Conservation (phyloP, 768 basidiomycete species). For the Wakefieldia striispora region DNA sequence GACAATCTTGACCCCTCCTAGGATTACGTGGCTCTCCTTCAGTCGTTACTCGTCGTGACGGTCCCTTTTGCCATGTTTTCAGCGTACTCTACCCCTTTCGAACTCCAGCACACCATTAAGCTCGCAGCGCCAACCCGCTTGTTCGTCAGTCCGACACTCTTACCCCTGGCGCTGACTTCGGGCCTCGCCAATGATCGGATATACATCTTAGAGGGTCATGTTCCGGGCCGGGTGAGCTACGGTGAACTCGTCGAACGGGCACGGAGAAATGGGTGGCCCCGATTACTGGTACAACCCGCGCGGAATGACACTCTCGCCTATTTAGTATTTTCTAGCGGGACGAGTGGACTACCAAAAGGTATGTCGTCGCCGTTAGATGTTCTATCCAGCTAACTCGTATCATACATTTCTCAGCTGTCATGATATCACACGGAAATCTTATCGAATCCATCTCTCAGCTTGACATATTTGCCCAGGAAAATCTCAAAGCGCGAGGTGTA, state of each 20-base stretch:
- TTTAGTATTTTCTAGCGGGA: slow-evolving; percentile 75
- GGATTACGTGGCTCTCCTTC: slow-evolving; percentile 55
- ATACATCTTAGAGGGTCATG: slow-evolving; percentile 46
- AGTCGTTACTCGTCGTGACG: slow-evolving; percentile 46
- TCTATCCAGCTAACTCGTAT: neutral
- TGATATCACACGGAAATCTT: slow-evolving; percentile 70
- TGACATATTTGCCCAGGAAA: slow-evolving; percentile 29
- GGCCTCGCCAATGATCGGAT: slow-evolving; percentile 42
- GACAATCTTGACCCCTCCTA: slow-evolving; percentile 19
- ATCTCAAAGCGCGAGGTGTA: slow-evolving; percentile 39
- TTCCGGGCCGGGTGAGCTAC: slow-evolving; percentile 42
- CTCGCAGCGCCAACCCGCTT: slow-evolving; percentile 48
- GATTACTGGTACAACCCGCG: slow-evolving; percentile 44
- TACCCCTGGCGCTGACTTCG: slow-evolving; percentile 40
- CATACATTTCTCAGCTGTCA: slow-evolving; percentile 47
- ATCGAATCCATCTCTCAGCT: slow-evolving; percentile 43
- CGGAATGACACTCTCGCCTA: slow-evolving; percentile 59
- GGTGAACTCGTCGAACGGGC: slow-evolving; percentile 43
- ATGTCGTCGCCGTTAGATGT: neutral
- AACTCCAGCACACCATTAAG: slow-evolving; percentile 50
- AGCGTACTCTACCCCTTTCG: slow-evolving; percentile 53
- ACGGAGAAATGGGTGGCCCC: slow-evolving; percentile 36
- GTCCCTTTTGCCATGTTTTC: slow-evolving; percentile 56
- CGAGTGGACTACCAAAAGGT: slow-evolving; percentile 77
- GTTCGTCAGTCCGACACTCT: slow-evolving; percentile 50